Evolutionary conservation across 805 yeast genomes (phyloP).

Genomic region (Komagataella populi): DNA sequence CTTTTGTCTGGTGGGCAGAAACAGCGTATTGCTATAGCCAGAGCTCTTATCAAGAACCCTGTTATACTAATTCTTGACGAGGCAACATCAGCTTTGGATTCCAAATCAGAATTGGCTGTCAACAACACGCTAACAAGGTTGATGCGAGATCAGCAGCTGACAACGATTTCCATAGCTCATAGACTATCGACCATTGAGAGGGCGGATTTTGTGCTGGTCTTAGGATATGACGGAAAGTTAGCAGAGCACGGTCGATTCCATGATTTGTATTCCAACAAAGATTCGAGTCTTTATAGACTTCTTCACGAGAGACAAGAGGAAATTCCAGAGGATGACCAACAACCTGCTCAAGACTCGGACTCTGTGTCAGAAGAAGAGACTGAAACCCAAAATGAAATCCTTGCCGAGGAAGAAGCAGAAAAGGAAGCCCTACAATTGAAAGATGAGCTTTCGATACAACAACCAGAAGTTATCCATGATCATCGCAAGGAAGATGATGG

Average conservation of each 20-base stretch:
- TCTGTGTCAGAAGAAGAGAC: background rate
- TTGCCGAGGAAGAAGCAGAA: background rate
- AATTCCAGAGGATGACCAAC: background rate
- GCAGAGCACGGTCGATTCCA: conserved; percentile 62
- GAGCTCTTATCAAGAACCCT: conserved; percentile 67
- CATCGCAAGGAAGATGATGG: background rate
- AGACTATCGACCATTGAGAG: conserved; percentile 78
- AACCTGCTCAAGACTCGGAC: background rate
- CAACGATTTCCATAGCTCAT: conserved; percentile 84
- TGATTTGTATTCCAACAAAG: conserved; percentile 32
- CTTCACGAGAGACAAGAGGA: conserved; percentile 1
- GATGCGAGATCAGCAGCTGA: conserved; percentile 44
- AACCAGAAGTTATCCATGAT: conserved; percentile 7
- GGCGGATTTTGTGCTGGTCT: conserved; percentile 69
- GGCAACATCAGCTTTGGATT: conserved; percentile 89
- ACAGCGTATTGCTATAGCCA: conserved; percentile 83
- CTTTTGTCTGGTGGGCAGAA: conserved; percentile 83
- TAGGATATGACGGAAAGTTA: conserved; percentile 65
- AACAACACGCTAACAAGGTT: conserved; percentile 56
- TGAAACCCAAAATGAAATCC: background rate
- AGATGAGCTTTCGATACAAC: conserved; percentile 9
- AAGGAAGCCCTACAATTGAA: conserved; percentile 4
- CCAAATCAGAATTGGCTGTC: conserved; percentile 76
- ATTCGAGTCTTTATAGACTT: conserved; percentile 17
- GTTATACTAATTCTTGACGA: conserved; percentile 75